Evolutionary conservation across 2,329 filamentous ascomycete species (phyloP).

Genomic region (Nakataea oryzae): DNA sequence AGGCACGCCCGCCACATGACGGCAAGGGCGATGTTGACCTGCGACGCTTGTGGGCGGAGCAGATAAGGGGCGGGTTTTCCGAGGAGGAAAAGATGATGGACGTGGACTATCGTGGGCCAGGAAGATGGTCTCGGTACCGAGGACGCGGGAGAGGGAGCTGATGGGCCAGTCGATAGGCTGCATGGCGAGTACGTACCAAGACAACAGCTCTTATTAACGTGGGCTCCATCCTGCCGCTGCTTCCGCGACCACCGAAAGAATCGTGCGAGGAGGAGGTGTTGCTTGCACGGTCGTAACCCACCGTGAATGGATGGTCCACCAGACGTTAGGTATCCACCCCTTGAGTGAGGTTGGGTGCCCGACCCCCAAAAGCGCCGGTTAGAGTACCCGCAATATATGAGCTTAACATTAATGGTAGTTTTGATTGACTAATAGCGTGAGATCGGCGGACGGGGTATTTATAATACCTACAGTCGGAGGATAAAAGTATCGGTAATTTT

Average conservation of each 20-base stretch:
- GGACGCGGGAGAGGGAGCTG: neutral
- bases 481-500: too few relatives aligned
- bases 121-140: neutral
- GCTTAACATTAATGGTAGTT: too few relatives aligned
- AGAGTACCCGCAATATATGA: too few relatives aligned
- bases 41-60: neutral
- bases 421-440: too few relatives aligned
- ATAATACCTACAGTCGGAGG: too few relatives aligned
- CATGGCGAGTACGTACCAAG: neutral
- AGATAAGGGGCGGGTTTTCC: neutral
- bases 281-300: neutral
- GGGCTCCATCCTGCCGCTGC: neutral
- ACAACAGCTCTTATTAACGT: neutral
- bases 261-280: too few relatives aligned
- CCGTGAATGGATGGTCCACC: too few relatives aligned
- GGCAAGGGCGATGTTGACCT: neutral
- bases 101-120: neutral
- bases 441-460: too few relatives aligned
- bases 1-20: neutral
- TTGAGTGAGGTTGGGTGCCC: too few relatives aligned
- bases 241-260: neutral
- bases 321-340: too few relatives aligned
- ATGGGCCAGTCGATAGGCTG: neutral
- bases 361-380: too few relatives aligned
- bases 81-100: neutral